Percentiles rank a stretch among this genome's conserved stretches.
Evolutionary conservation across 2,329 filamentous ascomycete genomes (phyloP).

Genomic region (Cladobotryum mycophilum): DNA sequence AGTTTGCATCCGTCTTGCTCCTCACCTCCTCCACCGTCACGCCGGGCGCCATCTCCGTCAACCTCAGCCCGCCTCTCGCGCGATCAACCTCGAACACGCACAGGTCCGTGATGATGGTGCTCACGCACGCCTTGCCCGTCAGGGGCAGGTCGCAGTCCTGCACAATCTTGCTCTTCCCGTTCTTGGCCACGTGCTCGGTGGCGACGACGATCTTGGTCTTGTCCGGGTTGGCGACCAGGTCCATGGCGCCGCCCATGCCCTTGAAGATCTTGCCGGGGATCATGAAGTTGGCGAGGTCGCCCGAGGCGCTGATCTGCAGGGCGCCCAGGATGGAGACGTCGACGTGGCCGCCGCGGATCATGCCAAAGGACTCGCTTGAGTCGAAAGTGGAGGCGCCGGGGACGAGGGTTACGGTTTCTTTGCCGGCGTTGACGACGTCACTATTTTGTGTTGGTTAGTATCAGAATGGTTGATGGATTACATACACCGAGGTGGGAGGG

Average conservation of each 20-base stretch:
- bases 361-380: slow-evolving; percentile 74
- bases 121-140: slow-evolving; percentile 61
- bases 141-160: slow-evolving; percentile 57
- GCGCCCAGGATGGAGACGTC: slow-evolving; percentile 79
- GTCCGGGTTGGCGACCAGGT: slow-evolving; percentile 64
- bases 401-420: slow-evolving; percentile 76
- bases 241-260: slow-evolving; percentile 79
- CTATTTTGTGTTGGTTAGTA: slow-evolving; percentile 20
- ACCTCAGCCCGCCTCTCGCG: slow-evolving; percentile 52
- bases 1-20: slow-evolving; percentile 64
- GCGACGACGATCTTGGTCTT: slow-evolving; percentile 67
- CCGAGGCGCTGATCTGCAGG: slow-evolving; percentile 70
- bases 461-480: too few species aligned
- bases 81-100: slow-evolving; percentile 67
- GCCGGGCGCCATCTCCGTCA: slow-evolving; percentile 65
- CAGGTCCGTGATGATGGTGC: slow-evolving; percentile 69
- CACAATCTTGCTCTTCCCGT: slow-evolving; percentile 61
- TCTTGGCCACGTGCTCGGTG: slow-evolving; percentile 64
- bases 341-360: slow-evolving; percentile 81
- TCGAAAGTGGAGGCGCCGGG: slow-evolving; percentile 74
- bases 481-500: too few species aligned
- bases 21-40: slow-evolving; percentile 62
- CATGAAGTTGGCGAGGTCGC: slow-evolving; percentile 86
- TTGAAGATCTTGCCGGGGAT: slow-evolving; percentile 83
- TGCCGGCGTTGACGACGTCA: slow-evolving; percentile 80